Conservation (phyloP, 306 rosid species). For the Begonia fuchsioides region DNA sequence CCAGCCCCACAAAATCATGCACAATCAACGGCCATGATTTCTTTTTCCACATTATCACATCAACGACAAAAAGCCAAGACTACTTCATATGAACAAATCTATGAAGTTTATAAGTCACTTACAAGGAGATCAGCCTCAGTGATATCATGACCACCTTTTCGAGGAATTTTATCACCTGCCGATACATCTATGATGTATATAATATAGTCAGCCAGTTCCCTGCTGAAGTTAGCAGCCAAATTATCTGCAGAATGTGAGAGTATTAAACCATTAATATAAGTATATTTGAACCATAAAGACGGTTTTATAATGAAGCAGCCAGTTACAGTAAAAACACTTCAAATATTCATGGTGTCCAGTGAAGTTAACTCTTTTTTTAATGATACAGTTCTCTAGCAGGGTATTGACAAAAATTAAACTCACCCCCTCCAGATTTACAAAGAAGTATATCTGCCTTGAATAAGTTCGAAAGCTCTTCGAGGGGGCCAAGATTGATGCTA, state of each 20-base stretch:
- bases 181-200: slow-evolving; percentile 96
- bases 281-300: no score
- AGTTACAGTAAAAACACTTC: no score
- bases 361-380: no score
- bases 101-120: slow-evolving; percentile 16
- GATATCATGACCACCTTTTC: slow-evolving; percentile 99
- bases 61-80: neutral
- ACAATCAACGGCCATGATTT: neutral
- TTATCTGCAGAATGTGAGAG: slow-evolving; percentile 20
- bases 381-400: no score
- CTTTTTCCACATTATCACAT: no score
- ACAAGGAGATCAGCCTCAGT: slow-evolving; percentile 99
- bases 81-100: neutral
- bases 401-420: no score
- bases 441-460: no score
- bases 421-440: no score
- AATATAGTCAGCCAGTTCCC: slow-evolving; percentile 95
- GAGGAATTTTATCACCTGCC: no score
- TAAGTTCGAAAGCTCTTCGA: slow-evolving; percentile 83
- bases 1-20: slow-evolving; percentile 3
- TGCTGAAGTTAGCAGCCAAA: slow-evolving; percentile 96
- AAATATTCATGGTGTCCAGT: no score
- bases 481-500: slow-evolving; percentile 93
- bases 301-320: no score
- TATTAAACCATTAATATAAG: neutral